Evolutionary conservation across 495 filamentous ascomycete genomes (phyloP).

Genomic region (Tuber magnatum): DNA sequence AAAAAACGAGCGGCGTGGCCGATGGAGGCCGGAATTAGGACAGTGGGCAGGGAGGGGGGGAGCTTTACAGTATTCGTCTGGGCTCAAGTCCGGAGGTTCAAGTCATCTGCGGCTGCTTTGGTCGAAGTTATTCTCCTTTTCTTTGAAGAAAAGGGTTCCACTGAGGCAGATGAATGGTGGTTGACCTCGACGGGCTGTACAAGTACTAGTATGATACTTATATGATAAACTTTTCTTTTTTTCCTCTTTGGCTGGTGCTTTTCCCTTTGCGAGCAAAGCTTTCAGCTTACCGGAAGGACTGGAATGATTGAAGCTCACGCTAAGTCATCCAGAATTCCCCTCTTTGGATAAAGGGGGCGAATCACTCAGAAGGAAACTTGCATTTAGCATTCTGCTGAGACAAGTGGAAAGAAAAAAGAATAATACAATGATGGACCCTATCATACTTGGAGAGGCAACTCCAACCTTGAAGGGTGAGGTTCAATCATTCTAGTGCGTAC

Average conservation of each 20-base stretch:
- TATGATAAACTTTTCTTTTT: neutral
- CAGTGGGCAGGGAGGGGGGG: neutral
- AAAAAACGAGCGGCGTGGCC: constrained; percentile 11
- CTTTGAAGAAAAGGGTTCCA: neutral
- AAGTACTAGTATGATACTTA: too few species aligned
- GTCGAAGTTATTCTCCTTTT: neutral
- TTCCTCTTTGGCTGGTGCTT: neutral
- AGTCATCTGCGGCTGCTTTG: neutral
- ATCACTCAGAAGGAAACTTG: neutral
- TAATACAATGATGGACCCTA: neutral
- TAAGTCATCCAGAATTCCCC: neutral
- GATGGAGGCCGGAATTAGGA: neutral
- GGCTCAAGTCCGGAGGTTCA: neutral
- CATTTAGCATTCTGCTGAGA: neutral
- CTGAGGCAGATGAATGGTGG: neutral
- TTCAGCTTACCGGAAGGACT: neutral
- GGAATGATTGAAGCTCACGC: neutral
- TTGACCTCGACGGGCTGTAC: neutral
- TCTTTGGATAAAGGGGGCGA: neutral
- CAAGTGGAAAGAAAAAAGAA: neutral
- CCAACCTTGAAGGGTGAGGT: neutral
- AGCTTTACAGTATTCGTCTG: neutral
- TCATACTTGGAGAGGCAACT: neutral
- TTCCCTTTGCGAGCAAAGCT: neutral
- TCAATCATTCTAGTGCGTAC: neutral